Evolutionary conservation across 345 rosid genomes (phyloP).

Genomic region (Hibiscus mutabilis): DNA sequence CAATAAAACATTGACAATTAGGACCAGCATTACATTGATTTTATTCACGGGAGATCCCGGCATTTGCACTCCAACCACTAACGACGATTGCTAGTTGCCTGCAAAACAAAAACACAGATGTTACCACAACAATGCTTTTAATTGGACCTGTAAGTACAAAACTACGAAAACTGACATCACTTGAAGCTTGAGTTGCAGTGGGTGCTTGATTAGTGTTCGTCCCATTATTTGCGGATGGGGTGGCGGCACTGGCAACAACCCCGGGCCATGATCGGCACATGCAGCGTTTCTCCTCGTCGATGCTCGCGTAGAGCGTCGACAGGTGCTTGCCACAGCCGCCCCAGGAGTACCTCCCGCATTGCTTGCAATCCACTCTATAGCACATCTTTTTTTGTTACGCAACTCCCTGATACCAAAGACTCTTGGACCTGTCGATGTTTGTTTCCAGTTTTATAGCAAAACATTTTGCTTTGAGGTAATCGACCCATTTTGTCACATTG

Average conservation of each 20-base stretch:
- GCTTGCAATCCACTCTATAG: constrained; percentile 37
- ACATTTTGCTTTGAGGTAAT: not conserved
- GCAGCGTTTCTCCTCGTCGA: constrained; percentile 49
- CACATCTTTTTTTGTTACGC: constrained; percentile 24
- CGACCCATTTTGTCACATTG: not conserved
- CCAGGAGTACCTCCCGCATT: constrained; percentile 39
- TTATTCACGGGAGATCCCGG: not conserved
- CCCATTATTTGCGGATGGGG: not conserved
- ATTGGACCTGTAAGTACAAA: not conserved
- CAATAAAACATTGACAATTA: constrained; percentile 1
- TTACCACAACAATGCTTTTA: not conserved
- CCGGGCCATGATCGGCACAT: constrained; percentile 47
- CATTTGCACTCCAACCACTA: not conserved
- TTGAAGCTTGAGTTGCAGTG: not conserved
- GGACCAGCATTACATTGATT: not conserved
- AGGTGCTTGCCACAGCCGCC: constrained; percentile 51
- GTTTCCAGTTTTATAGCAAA: not conserved
- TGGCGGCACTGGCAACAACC: not conserved
- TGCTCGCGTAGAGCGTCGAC: constrained; percentile 27
- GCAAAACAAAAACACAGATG: not conserved
- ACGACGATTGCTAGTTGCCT: constrained; percentile 2
- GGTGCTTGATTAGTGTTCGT: not conserved
- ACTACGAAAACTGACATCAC: not conserved
- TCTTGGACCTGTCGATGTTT: too few species aligned
- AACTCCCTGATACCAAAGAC: too few species aligned